Percentiles rank a stretch among this genome's conserved stretches.
phyloP scores from a whole-genome alignment of 257 asterid species.

The Leptodermis oblonga region DNA sequence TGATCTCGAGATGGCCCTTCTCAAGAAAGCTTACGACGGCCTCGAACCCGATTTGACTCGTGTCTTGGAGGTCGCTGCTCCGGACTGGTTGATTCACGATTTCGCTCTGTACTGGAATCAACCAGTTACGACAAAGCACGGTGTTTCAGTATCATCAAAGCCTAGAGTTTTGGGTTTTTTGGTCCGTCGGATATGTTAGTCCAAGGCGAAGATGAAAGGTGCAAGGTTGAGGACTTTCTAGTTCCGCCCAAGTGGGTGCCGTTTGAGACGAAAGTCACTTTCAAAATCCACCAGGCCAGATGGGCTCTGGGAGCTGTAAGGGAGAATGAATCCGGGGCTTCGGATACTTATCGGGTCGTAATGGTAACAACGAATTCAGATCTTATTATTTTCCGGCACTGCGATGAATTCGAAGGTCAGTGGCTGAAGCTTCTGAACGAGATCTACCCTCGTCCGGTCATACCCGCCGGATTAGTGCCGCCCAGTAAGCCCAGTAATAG shows the following conservation, averaged over 20 bases:
- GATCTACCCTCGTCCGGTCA: too few relatives aligned
- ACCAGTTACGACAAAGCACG: constrained; percentile 6
- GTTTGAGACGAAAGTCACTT: constrained; percentile 22
- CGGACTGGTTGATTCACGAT: constrained; percentile 28
- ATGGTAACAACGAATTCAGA: constrained; percentile 1
- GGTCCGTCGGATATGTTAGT: neutral
- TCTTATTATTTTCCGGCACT: constrained; percentile 8
- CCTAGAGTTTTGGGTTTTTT: neutral
- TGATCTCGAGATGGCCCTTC: constrained; percentile 5
- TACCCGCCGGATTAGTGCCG: too few relatives aligned
- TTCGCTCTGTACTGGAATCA: constrained; percentile 22
- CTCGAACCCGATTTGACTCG: constrained; percentile 18
- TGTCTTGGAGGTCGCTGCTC: constrained; percentile 16
- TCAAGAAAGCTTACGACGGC: constrained; percentile 30
- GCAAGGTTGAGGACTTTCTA: constrained; percentile 19
- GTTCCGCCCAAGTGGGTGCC: constrained; percentile 22
- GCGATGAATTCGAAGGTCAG: constrained; percentile 19
- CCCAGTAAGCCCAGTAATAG: too few relatives aligned
- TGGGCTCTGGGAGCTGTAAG: constrained; percentile 1
- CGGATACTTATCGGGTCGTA: neutral
- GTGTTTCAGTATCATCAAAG: constrained; percentile 9
- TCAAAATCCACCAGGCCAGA: constrained; percentile 13
- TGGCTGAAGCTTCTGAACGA: constrained; percentile 33
- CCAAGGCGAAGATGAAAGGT: neutral
- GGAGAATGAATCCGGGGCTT: neutral